Evolutionary conservation across 371 early-diverging fungal genomes (phyloP).

Genomic region (Dentiscutata heterogama): DNA sequence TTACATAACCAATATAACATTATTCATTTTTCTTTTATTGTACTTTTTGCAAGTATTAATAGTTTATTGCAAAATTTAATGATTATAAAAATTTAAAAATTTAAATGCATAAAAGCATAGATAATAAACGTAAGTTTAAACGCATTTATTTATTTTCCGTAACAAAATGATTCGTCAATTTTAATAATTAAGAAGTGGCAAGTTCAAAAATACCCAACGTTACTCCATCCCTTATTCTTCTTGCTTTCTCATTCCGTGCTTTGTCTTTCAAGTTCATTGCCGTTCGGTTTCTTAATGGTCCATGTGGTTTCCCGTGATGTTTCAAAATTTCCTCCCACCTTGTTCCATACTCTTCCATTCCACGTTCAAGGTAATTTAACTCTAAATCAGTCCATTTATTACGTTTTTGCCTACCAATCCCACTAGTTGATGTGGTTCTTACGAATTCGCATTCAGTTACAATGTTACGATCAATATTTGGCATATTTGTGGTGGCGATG

Average conservation of each 20-base stretch:
- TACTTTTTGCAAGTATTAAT: no score
- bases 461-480: no score
- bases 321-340: slow-evolving; percentile 15
- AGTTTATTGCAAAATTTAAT: no score
- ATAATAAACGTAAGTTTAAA: no score
- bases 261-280: slow-evolving; percentile 30
- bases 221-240: slow-evolving; percentile 19
- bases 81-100: no score
- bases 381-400: slow-evolving; percentile 42
- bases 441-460: no score
- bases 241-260: slow-evolving; percentile 34
- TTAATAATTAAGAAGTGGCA: not conserved
- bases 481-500: no score
- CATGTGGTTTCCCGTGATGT: not conserved
- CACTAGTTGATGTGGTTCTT: no score
- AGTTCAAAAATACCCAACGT: slow-evolving; percentile 22
- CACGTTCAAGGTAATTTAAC: slow-evolving; percentile 23
- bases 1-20: no score
- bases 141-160: no score
- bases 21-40: no score
- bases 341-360: slow-evolving; percentile 32
- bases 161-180: not conserved
- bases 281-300: slow-evolving; percentile 6
- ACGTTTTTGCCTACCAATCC: not conserved
- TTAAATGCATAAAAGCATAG: no score